Evolutionary conservation across 192 early-diverging fungal genomes (phyloP).

Genomic region (Podochytrium sp.): DNA sequence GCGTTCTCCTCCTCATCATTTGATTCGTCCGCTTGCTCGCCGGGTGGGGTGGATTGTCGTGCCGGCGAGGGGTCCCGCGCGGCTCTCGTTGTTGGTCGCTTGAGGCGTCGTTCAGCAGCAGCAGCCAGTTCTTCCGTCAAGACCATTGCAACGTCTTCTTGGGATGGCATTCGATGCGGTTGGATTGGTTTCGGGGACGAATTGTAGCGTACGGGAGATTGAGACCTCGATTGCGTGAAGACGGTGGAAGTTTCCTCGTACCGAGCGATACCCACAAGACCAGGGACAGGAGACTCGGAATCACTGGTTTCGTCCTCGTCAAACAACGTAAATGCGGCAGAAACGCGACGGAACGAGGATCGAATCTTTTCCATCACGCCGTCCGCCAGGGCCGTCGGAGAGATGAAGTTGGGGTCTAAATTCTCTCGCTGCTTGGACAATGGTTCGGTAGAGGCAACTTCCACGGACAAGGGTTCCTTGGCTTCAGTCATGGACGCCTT

Average conservation of each 20-base stretch:
- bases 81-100: too few species aligned
- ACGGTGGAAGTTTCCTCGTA: too few species aligned
- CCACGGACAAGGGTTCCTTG: background rate
- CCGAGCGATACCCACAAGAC: too few species aligned
- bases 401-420: background rate
- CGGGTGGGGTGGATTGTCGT: background rate
- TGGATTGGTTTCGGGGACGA: background rate
- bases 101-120: constrained; percentile 26
- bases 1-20: constrained; percentile 27
- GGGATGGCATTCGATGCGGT: background rate
- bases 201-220: background rate
- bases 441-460: background rate
- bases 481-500: background rate
- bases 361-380: constrained; percentile 21
- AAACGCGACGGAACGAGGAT: constrained; percentile 2
- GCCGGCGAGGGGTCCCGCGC: background rate
- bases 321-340: constrained; percentile 16
- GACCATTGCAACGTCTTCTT: constrained; percentile 26
- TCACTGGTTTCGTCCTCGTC: constrained; percentile 1
- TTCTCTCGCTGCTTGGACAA: background rate
- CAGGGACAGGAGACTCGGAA: background rate
- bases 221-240: background rate
- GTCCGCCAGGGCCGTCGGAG: constrained; percentile 12
- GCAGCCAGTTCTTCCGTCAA: constrained; percentile 38
- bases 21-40: background rate